Evolutionary conservation across 192 early-diverging fungal species (phyloP).

Genomic region (Dispira simplex): DNA sequence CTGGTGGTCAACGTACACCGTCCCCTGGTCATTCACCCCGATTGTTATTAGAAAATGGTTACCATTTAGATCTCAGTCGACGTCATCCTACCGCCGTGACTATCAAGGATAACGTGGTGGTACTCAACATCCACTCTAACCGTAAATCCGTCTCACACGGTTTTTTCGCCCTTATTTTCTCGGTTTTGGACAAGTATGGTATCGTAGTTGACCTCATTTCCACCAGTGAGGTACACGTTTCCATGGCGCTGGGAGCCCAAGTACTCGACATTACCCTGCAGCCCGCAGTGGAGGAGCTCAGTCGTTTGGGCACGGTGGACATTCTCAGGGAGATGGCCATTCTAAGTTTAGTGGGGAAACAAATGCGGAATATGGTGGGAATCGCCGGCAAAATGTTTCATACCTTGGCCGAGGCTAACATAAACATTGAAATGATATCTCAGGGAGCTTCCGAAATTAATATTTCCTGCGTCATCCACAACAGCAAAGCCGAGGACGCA

Average conservation of each 20-base stretch:
- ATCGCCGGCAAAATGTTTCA: conserved; percentile 88
- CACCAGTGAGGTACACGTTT: conserved; percentile 86
- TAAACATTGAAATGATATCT: conserved; percentile 99
- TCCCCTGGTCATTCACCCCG: conserved; percentile 34
- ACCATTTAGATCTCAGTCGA: conserved; percentile 49
- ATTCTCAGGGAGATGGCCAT: conserved; percentile 84
- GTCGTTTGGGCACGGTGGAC: conserved; percentile 66
- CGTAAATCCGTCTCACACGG: conserved; percentile 90
- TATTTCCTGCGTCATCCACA: conserved; percentile 91
- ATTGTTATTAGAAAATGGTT: conserved; percentile 56
- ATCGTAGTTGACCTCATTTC: conserved; percentile 89
- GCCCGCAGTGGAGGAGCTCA: conserved; percentile 62
- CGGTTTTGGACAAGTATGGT: conserved; percentile 78
- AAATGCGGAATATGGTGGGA: conserved; percentile 97
- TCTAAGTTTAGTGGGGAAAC: conserved; percentile 85
- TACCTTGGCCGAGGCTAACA: conserved; percentile 64
- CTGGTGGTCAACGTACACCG: conserved; percentile 30
- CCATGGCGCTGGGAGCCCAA: conserved; percentile 59
- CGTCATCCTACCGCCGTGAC: conserved; percentile 94
- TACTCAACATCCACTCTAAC: conserved; percentile 96
- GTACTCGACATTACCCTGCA: conserved; percentile 54
- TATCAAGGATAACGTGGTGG: conserved; percentile 92
- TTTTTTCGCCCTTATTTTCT: conserved; percentile 93
- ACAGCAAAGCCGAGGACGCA: conserved; percentile 48
- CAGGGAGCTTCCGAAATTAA: conserved; percentile 98